phyloP scores from a whole-genome alignment of 164 flowering plant species.

The Dillenia turbinata region DNA sequence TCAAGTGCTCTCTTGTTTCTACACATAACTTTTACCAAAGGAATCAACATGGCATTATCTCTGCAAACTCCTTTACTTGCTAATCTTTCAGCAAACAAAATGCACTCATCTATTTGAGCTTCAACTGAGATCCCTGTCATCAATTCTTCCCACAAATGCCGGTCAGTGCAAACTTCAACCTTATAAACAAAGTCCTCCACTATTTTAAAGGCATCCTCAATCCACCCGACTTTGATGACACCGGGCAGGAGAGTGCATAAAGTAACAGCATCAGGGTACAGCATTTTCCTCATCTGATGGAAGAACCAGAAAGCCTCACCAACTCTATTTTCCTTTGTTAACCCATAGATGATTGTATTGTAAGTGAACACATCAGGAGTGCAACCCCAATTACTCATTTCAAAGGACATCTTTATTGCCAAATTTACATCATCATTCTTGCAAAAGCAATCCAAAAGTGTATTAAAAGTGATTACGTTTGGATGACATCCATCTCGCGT shows the following conservation, averaged over 20 bases:
- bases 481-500: slow-evolving; percentile 19
- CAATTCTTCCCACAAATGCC: slow-evolving; percentile 60
- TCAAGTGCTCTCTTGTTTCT: slow-evolving; percentile 40
- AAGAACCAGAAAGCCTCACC: slow-evolving; percentile 68
- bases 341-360: no score
- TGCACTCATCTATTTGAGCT: slow-evolving; percentile 43
- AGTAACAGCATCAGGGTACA: slow-evolving; percentile 66
- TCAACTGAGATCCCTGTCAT: slow-evolving; percentile 50
- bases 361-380: no score
- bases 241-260: slow-evolving; percentile 73
- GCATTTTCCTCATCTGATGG: slow-evolving; percentile 74
- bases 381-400: slow-evolving; percentile 12
- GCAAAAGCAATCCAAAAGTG: slow-evolving; percentile 32
- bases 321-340: no score
- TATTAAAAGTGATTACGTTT: slow-evolving; percentile 30
- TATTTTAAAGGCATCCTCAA: slow-evolving; percentile 60
- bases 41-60: slow-evolving; percentile 50
- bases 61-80: slow-evolving; percentile 37
- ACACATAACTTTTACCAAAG: slow-evolving; percentile 49
- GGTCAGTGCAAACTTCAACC: slow-evolving; percentile 16
- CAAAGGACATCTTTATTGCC: slow-evolving; percentile 31
- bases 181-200: slow-evolving; percentile 29
- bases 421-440: neutral
- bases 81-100: slow-evolving; percentile 51
- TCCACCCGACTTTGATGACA: slow-evolving; percentile 44